A percentile compares a stretch with the other conserved stretches of the same genome.
phyloP scores from a whole-genome alignment of 2,329 filamentous ascomycete genomes.

The Onygenales sp. region DNA sequence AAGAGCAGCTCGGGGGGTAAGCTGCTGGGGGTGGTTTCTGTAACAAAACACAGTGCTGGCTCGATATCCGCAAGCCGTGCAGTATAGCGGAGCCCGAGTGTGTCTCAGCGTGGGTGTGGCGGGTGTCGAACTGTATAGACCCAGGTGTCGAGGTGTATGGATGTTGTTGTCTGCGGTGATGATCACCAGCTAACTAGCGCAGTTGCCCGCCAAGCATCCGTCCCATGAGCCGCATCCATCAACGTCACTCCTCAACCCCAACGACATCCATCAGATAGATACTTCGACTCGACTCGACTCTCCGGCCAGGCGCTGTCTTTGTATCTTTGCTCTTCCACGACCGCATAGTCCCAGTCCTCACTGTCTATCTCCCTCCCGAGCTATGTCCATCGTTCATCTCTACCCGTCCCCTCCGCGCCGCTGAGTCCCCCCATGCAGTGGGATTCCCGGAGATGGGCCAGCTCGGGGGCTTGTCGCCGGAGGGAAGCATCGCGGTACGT shows the following conservation, averaged over 20 bases:
- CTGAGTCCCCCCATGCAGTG: slow-evolving; percentile 24
- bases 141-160: background rate
- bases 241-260: background rate
- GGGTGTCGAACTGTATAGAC: background rate
- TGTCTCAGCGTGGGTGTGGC: too few relatives aligned
- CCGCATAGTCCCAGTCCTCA: background rate
- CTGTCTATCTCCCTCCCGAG: background rate
- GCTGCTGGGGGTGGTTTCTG: slow-evolving; percentile 4
- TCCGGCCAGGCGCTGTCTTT: background rate
- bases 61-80: too few relatives aligned
- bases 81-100: too few relatives aligned
- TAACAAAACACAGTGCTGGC: too few relatives aligned
- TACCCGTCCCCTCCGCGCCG: slow-evolving; percentile 32
- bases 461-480: slow-evolving; percentile 66
- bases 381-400: background rate
- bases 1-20: slow-evolving; percentile 10
- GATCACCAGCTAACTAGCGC: background rate
- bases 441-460: slow-evolving; percentile 50
- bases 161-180: background rate
- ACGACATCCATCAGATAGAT: background rate
- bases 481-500: slow-evolving; percentile 66
- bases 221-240: background rate
- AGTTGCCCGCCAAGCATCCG: background rate
- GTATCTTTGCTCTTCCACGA: too few relatives aligned
- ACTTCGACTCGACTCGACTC: background rate